These are phyloP conservation scores for Mallotus japonicus DNA, from an alignment of 441 rosid genomes.

Conservation along the genomic window DNA sequence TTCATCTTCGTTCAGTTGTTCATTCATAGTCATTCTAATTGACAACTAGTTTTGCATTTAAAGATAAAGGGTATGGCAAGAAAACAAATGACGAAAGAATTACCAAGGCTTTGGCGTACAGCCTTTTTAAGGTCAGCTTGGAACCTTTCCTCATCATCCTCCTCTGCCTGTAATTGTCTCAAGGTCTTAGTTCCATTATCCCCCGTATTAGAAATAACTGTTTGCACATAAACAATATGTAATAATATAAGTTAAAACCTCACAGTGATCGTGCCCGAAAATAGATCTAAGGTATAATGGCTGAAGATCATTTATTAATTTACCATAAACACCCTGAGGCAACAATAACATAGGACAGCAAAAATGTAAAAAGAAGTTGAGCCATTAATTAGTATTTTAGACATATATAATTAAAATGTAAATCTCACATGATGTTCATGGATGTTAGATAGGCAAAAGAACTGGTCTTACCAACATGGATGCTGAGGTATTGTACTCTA, in stretches of 20 bases:
- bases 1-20: background rate
- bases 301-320: conserved; percentile 1
- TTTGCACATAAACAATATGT: conserved; percentile 17
- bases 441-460: conserved; percentile 2
- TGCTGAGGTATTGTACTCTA: background rate
- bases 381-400: background rate
- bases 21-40: conserved; percentile 1
- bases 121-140: conserved; percentile 90
- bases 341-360: background rate
- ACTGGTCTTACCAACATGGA: background rate
- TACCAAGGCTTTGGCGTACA: conserved; percentile 94
- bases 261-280: background rate
- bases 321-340: background rate
- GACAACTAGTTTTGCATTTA: background rate
- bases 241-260: conserved; percentile 21
- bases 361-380: background rate
- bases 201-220: conserved; percentile 36
- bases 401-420: background rate
- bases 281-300: conserved; percentile 9
- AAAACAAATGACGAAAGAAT: conserved; percentile 14
- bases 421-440: background rate
- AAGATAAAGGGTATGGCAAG: conserved; percentile 14
- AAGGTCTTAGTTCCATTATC: conserved; percentile 62
- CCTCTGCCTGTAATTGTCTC: conserved; percentile 77
- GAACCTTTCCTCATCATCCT: conserved; percentile 90